Evolutionary conservation across 2,329 filamentous ascomycete genomes (phyloP).

Genomic region (Xylaria sp.): DNA sequence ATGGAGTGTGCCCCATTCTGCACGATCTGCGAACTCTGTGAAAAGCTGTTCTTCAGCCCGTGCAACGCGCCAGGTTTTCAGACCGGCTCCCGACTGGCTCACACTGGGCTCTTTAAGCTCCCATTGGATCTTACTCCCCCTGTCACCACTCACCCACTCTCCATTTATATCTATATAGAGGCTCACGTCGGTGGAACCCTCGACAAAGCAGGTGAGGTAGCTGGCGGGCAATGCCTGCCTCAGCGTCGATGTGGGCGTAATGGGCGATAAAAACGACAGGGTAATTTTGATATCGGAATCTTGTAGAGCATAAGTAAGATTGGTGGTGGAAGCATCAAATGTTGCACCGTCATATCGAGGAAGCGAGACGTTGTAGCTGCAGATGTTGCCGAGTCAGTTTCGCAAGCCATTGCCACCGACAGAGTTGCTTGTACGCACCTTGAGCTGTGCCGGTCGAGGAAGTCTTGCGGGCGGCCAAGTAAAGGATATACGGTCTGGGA

Average conservation of each 20-base stretch:
- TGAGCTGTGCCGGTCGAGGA: conserved; percentile 47
- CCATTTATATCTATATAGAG: conserved; percentile 76
- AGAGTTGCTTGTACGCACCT: conserved; percentile 31
- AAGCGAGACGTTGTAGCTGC: conserved; percentile 52
- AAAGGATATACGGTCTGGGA: conserved; percentile 59
- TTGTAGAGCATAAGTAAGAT: conserved; percentile 58
- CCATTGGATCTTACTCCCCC: conserved; percentile 77
- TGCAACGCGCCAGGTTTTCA: conserved; percentile 75
- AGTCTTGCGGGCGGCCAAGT: conserved; percentile 62
- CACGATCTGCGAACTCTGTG: conserved; percentile 76
- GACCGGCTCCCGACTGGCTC: conserved; percentile 45
- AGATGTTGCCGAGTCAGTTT: conserved; percentile 9
- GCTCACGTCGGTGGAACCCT: conserved; percentile 71
- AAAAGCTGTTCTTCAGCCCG: conserved; percentile 73
- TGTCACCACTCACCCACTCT: conserved; percentile 84
- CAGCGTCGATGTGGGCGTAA: conserved; percentile 82
- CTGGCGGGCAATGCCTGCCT: conserved; percentile 84
- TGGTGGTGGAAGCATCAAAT: conserved; percentile 62
- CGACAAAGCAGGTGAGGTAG: conserved; percentile 77
- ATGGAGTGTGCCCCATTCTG: conserved; percentile 85
- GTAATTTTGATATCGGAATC: conserved; percentile 51
- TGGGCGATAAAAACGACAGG: conserved; percentile 74
- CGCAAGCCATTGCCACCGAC: neutral
- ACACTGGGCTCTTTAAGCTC: conserved; percentile 60
- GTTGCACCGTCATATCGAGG: conserved; percentile 57